Base-by-base conservation (phyloP, 768 basidiomycete genomes). In the Leccinum imitatum region DNA sequence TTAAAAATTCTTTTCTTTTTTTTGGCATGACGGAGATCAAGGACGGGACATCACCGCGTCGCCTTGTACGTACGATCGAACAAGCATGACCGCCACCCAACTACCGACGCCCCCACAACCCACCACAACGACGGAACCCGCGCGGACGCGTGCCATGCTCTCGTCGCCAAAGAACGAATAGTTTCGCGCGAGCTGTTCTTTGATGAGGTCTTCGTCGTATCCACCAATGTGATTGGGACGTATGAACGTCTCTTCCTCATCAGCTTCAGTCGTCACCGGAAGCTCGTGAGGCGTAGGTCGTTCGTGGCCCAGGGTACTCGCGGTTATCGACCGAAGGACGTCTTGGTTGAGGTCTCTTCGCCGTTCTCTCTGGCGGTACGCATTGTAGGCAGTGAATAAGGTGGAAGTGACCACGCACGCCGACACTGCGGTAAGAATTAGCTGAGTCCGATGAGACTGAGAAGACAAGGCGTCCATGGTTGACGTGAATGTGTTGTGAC, bases 81-180 rank as follows among this genome's bases (percentile, higher is more conserved):
- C 88, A 27, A 94, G 84, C 96, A 96, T 96, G 33, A 96, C 84
- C 15, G 95, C 94, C 39, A 87, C 91, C 92, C 94, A 96, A 69
- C 92, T 95, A 0, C 97, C 97, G 0, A 99, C 97, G 2, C 97
- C 96, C 59, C 97, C 97, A 64, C 95, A 93, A 6, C 97, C 97
- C 3, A 99, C 88, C 19, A 98, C 78, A 17, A 93, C 94, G 1
- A 98, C 95, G 5, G 80, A 84, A 13, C 86, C 84, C 9, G 79
- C 69, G 55, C 97, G 81, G 55, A 98, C 81, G 69, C 84, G 87
- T 10, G 76, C 72, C 92, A 98, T 96, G 44, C 85, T 85, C 37
- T 93, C 90, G 33, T 95, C 91, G 0, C 93, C 94, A 56, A 98
- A 90, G 76, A 98, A 98, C 9, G 90, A 87, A 67, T 96, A 97